These are phyloP conservation scores for Mycena indigotica DNA, from an alignment of 768 basidiomycete genomes.

Conservation along the genomic window DNA sequence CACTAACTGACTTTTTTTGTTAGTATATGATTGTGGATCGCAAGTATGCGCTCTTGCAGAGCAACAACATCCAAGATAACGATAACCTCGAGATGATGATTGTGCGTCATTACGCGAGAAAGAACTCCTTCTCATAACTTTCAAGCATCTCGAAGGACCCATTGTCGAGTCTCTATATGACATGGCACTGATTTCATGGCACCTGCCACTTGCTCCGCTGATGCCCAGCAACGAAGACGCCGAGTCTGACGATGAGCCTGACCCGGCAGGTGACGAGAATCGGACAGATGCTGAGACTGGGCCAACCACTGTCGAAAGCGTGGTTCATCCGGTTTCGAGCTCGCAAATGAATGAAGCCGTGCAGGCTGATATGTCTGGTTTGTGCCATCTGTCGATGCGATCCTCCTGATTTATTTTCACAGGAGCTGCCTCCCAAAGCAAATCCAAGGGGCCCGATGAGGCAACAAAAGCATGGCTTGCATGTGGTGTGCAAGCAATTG, in stretches of 20 bases:
- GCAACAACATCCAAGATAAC: constrained; percentile 69
- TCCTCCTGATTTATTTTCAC: no score
- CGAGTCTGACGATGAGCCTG: constrained; percentile 37
- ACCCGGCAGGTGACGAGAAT: constrained; percentile 36
- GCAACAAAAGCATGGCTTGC: constrained; percentile 25
- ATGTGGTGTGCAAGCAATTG: constrained; percentile 19
- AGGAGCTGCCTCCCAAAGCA: no score
- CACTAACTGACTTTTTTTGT: not conserved
- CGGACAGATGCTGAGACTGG: constrained; percentile 13
- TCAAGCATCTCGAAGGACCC: constrained; percentile 62
- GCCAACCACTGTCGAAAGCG: constrained; percentile 17
- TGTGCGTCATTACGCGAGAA: not conserved
- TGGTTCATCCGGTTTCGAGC: constrained; percentile 12
- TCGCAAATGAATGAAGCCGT: constrained; percentile 22
- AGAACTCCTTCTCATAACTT: constrained; percentile 29
- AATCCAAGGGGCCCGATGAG: constrained; percentile 22
- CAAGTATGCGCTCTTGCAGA: constrained; percentile 64
- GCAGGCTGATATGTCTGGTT: constrained; percentile 9
- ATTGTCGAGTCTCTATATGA: constrained; percentile 73
- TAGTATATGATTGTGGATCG: constrained; percentile 70
- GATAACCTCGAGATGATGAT: constrained; percentile 14
- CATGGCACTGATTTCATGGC: constrained; percentile 65
- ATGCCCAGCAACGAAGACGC: constrained; percentile 42
- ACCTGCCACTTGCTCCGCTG: constrained; percentile 47
- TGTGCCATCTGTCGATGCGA: not conserved